These are phyloP conservation scores for Luffa aegyptiaca DNA, from an alignment of 306 rosid species.

Conservation along the genomic window DNA sequence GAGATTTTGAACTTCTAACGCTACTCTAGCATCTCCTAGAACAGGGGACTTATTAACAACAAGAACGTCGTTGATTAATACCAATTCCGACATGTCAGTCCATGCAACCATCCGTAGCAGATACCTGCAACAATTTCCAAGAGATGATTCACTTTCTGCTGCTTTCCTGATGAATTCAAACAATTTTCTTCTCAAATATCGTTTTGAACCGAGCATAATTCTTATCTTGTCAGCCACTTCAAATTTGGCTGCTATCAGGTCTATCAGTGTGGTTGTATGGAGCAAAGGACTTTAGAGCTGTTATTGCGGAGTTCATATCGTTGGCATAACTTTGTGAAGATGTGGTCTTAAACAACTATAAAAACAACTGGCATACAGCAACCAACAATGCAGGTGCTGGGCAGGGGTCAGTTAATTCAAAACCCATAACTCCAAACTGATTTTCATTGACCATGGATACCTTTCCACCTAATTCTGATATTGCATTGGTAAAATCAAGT, in stretches of 20 bases:
- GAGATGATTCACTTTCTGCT: neutral
- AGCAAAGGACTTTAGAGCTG: neutral
- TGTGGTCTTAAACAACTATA: no score
- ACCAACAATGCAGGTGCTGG: no score
- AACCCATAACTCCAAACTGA: no score
- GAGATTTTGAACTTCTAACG: neutral
- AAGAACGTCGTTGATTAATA: neutral
- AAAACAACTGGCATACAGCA: no score
- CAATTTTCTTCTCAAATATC: neutral
- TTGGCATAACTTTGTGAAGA: no score
- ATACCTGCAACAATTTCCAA: neutral
- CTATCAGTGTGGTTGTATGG: neutral
- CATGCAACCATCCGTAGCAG: neutral
- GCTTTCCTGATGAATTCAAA: neutral
- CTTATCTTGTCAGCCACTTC: neutral
- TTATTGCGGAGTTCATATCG: no score
- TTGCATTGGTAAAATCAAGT: no score
- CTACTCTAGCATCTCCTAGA: neutral
- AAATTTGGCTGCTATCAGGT: neutral
- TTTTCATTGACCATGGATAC: no score
- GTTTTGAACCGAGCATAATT: neutral
- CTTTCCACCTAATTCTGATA: no score
- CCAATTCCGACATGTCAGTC: neutral
- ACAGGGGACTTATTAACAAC: neutral
- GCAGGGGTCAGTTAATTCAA: no score